Percentiles rank a stretch among this genome's conserved stretches.
phyloP scores from a whole-genome alignment of 441 rosid species.

The Mallotus japonicus region DNA sequence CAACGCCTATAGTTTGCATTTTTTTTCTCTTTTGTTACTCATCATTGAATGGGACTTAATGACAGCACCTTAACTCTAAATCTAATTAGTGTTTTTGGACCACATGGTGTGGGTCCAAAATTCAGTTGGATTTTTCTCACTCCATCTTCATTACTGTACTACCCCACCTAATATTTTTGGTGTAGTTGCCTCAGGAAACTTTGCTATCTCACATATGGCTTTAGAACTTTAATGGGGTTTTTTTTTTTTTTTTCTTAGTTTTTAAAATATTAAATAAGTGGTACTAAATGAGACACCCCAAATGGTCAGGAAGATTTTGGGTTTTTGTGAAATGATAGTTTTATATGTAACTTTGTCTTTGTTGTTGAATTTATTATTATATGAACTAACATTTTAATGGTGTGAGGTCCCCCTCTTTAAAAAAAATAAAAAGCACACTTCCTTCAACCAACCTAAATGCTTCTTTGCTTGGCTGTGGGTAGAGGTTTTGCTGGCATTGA shows the following conservation, averaged over 20 bases:
- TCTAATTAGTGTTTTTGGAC: neutral
- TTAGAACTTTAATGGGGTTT: neutral
- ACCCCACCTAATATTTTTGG: too few species aligned
- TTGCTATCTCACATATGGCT: neutral
- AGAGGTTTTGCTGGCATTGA: neutral
- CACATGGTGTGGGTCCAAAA: constrained; percentile 25
- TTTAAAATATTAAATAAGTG: neutral
- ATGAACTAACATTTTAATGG: too few species aligned
- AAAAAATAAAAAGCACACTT: neutral
- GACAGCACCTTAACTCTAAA: neutral
- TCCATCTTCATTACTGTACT: neutral
- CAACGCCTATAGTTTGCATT: neutral
- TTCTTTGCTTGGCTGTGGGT: neutral
- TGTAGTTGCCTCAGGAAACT: neutral
- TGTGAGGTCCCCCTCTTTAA: neutral
- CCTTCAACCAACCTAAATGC: neutral
- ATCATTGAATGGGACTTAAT: constrained; percentile 17
- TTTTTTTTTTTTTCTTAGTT: too few species aligned
- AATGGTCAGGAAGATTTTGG: neutral
- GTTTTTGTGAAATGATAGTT: too few species aligned
- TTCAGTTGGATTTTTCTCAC: constrained; percentile 19
- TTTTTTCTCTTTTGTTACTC: neutral
- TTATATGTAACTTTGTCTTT: constrained; percentile 4
- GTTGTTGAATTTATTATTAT: neutral
- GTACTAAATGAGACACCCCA: constrained; percentile 8